A percentile compares a stretch with the other conserved stretches of the same genome.
phyloP scores from a whole-genome alignment of 1,284 basidiomycete genomes.

The Apiotrichum veenhuisii region DNA sequence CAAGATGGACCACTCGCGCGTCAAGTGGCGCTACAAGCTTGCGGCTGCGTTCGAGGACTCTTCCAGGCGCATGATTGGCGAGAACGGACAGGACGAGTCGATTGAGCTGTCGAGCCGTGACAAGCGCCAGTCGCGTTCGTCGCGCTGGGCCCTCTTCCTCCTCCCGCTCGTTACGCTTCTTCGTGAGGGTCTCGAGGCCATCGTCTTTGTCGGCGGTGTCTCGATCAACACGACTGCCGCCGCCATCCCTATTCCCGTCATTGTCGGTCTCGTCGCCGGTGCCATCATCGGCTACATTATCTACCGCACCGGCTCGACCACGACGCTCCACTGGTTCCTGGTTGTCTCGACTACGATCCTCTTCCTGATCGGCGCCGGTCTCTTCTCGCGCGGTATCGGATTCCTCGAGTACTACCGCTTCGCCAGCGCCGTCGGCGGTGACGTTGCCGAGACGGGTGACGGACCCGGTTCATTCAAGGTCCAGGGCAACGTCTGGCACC shows the following conservation, averaged over 20 bases:
- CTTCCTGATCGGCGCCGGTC: slow-evolving; percentile 84
- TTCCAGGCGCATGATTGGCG: slow-evolving; percentile 7
- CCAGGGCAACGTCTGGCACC: slow-evolving; percentile 67
- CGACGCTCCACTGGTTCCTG: slow-evolving; percentile 65
- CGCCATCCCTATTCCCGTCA: slow-evolving; percentile 82
- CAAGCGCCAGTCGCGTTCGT: slow-evolving; percentile 48
- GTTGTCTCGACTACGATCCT: slow-evolving; percentile 83
- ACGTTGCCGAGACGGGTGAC: slow-evolving; percentile 65
- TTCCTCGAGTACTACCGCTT: slow-evolving; percentile 62
- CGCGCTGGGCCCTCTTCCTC: slow-evolving; percentile 81
- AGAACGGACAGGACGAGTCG: slow-evolving; percentile 3
- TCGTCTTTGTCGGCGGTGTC: slow-evolving; percentile 90
- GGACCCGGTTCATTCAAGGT: slow-evolving; percentile 60
- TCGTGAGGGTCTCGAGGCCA: slow-evolving; percentile 87
- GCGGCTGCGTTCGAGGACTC: slow-evolving; percentile 63
- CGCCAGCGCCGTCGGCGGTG: slow-evolving; percentile 59
- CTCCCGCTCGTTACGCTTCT: slow-evolving; percentile 79
- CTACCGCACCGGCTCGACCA: slow-evolving; percentile 49
- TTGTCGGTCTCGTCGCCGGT: slow-evolving; percentile 75
- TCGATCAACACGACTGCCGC: slow-evolving; percentile 73
- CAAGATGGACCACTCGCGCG: slow-evolving; percentile 61
- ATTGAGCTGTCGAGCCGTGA: slow-evolving; percentile 50
- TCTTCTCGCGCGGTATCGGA: slow-evolving; percentile 67
- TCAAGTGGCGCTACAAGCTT: slow-evolving; percentile 87
- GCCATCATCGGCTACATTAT: slow-evolving; percentile 56